phyloP scores from a whole-genome alignment of 306 rosid genomes.

The Cucumis hystrix region DNA sequence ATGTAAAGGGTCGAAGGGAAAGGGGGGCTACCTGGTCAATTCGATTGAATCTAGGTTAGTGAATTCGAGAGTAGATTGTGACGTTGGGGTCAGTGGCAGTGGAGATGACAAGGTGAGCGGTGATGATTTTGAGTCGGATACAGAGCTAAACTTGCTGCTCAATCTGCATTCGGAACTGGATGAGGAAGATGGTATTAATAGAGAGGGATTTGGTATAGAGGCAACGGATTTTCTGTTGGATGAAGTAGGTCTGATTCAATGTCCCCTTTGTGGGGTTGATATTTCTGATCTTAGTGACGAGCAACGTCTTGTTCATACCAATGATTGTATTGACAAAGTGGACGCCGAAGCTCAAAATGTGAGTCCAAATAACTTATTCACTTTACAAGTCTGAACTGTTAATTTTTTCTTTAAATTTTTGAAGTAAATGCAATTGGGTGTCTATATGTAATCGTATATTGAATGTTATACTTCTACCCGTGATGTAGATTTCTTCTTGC shows the following conservation, averaged over 20 bases:
- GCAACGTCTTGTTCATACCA: slow-evolving; percentile 52
- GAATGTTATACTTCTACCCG: background rate
- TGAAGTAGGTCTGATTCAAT: slow-evolving; percentile 21
- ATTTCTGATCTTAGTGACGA: slow-evolving; percentile 49
- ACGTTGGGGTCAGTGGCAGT: background rate
- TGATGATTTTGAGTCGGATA: slow-evolving; percentile 18
- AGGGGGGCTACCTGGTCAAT: slow-evolving; percentile 30
- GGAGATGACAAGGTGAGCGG: background rate
- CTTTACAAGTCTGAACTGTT: background rate
- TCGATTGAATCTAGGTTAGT: slow-evolving; percentile 62
- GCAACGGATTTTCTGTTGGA: slow-evolving; percentile 8
- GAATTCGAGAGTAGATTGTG: slow-evolving; percentile 13
- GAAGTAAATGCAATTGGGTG: background rate
- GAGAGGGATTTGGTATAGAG: slow-evolving; percentile 1
- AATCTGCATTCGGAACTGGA: slow-evolving; percentile 26
- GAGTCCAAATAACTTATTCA: slow-evolving; percentile 5
- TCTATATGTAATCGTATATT: background rate
- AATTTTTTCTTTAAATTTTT: background rate
- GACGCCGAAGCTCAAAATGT: slow-evolving; percentile 32
- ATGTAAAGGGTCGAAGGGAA: slow-evolving; percentile 12
- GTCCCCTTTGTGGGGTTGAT: slow-evolving; percentile 70
- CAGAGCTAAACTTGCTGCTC: slow-evolving; percentile 46
- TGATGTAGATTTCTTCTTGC: background rate
- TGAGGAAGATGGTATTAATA: slow-evolving; percentile 9
- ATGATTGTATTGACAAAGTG: slow-evolving; percentile 50